Evolutionary conservation across 352 stramenopile species (phyloP), one percentile per base, ranked within the genome.

Genomic region (Globisporangium cylindrosporum): DNA sequence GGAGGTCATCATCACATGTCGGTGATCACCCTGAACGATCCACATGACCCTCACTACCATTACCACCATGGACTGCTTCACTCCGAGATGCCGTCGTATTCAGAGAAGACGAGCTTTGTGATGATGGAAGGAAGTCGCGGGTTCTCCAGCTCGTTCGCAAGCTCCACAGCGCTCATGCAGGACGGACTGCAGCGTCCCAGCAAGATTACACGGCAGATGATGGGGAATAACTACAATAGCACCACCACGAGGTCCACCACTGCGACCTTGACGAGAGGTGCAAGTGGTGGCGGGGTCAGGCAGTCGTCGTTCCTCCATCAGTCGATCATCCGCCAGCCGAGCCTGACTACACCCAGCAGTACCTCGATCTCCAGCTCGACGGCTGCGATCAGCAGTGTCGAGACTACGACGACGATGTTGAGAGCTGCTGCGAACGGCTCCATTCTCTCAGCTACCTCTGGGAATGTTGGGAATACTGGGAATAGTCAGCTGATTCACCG

Each of bases 171-270:
- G 56, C 22, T 65, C 1, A 18, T 34, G 18, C 64, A 53, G 25
- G 55, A 64, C 15, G 51, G 29, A 3, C 43, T 64, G 10, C 12
- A 64, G 2, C 64, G 58, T 8, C 48, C 64, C 55, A 70, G 64
- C 46, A 59, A 63, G 29, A 9, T 70, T 43, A 65, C 64, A n/a
- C 56, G 57, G 12, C 64, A 70, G 27, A 64, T 70, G 43, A 64
- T 70, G 56, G 27, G 29, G 25, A n/a, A 41, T 18, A 48, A 22
- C 18, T 14, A 55, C 15, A 48, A 27, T 4, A 55, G 5, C 22
- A 32, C 24, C 4, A 38, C 29, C 29, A 67, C 54, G 1, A 24
- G 25, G 41, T n/a, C 41, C 4, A 49, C 41, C 14, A 49, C 41
- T 9, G 14, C 41, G 41, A 46, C 12, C 38, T 5, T 18, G 38